Base-by-base conservation (phyloP, 805 yeast species). In the Candida boleticola region DNA sequence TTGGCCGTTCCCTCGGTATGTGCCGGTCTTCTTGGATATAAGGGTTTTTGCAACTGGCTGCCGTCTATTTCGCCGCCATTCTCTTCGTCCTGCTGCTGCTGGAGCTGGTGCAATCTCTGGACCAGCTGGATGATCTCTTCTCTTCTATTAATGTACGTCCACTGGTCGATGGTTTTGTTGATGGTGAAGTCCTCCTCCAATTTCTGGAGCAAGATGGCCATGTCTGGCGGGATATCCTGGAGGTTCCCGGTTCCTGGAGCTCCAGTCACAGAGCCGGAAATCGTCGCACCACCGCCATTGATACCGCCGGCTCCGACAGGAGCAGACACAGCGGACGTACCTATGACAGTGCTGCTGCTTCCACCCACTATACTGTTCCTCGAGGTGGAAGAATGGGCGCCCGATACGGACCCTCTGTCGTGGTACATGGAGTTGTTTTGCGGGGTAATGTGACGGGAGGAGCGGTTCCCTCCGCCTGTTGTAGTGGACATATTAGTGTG, bases 21-120 rank as follows among this genome's bases (percentile, higher is more conserved):
- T 9, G 57, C 46, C 5, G 61, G 42, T 29, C 73, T 73, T 47
- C 88, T 66, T 1, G 89, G 92, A 44, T 76, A 80, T 25, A 86
- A 61, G 27, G 93, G 83, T 45, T 67, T 66, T 52, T 82, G 86
- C 14, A 82, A 56, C 30, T 22, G 32, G 5, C 6, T 16, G 14
- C 36, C 36, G 23, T 36, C 39, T n/a, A 19, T 9, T 16, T 21
- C 13, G 29, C 14, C 22, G 6, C 13, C 18, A 4, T 36, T 16
- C 14, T 22, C 29, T 25, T 62, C 66, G 16, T 53, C 51, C 19
- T 65, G 64, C 21, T 56, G 52, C 36, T 56, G 61, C 37, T 55
- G 63, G 32, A 57, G 63, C 46, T 64, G 66, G 41, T 66, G 73
- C 22, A 68, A 44, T 36, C 54, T 53, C 43, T 57, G 59, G 29